Evolutionary conservation across 2,329 filamentous ascomycete genomes (phyloP).

Genomic region (Herpotrichia juniperi): DNA sequence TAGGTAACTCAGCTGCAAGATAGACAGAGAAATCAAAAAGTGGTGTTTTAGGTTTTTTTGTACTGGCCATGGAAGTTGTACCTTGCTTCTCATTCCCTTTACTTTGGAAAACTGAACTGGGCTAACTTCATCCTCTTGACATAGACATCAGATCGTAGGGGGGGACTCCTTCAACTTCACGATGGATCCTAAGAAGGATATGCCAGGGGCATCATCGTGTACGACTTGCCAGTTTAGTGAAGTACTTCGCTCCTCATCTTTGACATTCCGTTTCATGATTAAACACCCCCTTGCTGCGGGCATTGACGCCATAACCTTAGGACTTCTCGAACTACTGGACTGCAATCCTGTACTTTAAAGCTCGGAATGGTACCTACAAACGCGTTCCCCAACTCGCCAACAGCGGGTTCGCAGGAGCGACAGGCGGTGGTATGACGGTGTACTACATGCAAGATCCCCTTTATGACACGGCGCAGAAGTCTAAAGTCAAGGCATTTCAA

Average conservation of each 20-base stretch:
- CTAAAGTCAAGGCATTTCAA: conserved; percentile 21
- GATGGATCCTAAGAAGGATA: conserved; percentile 18
- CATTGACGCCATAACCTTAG: conserved; percentile 21
- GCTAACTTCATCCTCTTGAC: too few relatives aligned
- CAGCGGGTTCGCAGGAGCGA: conserved; percentile 12
- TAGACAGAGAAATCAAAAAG: too few relatives aligned
- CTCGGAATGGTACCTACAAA: conserved; percentile 42
- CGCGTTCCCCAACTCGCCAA: conserved; percentile 6
- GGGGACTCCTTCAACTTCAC: conserved; percentile 27
- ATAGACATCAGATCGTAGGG: too few relatives aligned
- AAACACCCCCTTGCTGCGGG: neutral
- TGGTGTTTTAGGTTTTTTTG: neutral
- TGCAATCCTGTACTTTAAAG: conserved; percentile 33
- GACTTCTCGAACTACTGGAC: conserved; percentile 36
- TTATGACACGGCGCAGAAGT: conserved; percentile 19
- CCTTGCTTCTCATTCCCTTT: too few relatives aligned
- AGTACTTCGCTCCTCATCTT: conserved; percentile 6
- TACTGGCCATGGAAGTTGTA: neutral
- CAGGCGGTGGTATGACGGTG: conserved; percentile 22
- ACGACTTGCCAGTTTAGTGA: conserved; percentile 25
- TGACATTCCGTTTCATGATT: neutral
- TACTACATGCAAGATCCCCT: conserved; percentile 25
- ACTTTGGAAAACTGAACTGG: too few relatives aligned
- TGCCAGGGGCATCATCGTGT: conserved; percentile 26
- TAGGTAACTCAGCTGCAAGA: too few relatives aligned